Evolutionary conservation across 345 rosid species (phyloP), one percentile per base, ranked within the genome.

Genomic region (Eucalyptus cloeziana): DNA sequence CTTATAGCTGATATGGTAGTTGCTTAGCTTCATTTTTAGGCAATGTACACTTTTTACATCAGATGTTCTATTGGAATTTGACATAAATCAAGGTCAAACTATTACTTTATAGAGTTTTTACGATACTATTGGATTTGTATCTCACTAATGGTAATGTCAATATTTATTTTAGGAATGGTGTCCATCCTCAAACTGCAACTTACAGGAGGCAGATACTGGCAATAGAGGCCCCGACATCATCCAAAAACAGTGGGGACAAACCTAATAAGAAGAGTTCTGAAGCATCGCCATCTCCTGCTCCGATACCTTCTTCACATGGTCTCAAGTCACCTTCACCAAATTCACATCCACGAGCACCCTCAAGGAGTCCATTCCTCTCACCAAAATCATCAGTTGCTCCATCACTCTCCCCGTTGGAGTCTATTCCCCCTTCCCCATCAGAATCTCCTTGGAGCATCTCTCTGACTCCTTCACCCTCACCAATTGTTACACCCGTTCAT

Each of bases 161-260:
- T 40, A 21, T 76, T 12, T 13, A 21, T 44, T 76, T 76, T 47
- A 95, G 95, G 96, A 91, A 88, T 89, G 81, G 81, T 15, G 89
- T 85, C 62, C 91, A 87, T 58, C 16, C 86, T 47, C 80, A 79
- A 90, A 89, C 89, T 92, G 43, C 88, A 67, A 90, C 92, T 86
- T 88, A 89, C n/a, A 87, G 92, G 89, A 91, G 93, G 91, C 91
- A 86, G 91, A 90, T 95, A 91, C 94, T 90, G 92, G 88, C 49
- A 52, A 91, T 43, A 47, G 88, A 86, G 37, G 24, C 86, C 50
- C 86, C 91, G 49, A 87, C 64, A 81, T 60, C 91, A 87, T 62
- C 79, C 51, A 83, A 71, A 87, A 50, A 62, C 60, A 87, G 88
- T 49, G 69, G 86, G 24, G 51, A 54, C 87, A 51, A 86, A 87